These are phyloP conservation scores for Salix viminalis DNA, from an alignment of 345 rosid genomes.

Conservation along the genomic window DNA sequence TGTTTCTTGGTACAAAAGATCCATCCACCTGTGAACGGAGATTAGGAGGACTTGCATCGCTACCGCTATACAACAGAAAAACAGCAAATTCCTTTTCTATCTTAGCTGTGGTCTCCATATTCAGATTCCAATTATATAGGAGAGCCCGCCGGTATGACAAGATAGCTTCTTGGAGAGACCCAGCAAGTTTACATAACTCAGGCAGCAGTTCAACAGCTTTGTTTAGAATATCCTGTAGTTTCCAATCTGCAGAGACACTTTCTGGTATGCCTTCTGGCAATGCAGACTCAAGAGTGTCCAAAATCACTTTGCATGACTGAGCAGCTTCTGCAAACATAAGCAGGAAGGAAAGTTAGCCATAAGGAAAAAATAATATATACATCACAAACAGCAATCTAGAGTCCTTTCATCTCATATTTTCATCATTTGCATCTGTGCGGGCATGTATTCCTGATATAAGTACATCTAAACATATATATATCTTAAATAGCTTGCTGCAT, in stretches of 20 bases:
- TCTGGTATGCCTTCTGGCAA: constrained; percentile 66
- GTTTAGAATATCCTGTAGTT: constrained; percentile 63
- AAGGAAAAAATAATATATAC: not conserved
- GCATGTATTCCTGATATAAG: not conserved
- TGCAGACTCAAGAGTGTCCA: constrained; percentile 74
- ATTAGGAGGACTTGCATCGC: constrained; percentile 74
- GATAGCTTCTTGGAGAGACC: constrained; percentile 50
- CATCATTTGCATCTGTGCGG: not conserved
- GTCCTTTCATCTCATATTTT: not conserved
- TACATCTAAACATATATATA: not conserved
- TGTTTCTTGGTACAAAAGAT: constrained; percentile 68
- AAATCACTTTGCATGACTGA: constrained; percentile 65
- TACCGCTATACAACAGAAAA: constrained; percentile 70
- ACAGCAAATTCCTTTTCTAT: constrained; percentile 68
- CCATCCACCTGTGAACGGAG: constrained; percentile 69
- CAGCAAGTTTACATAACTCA: constrained; percentile 70
- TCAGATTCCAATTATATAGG: constrained; percentile 67
- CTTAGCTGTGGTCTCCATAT: constrained; percentile 50
- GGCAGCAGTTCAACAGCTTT: constrained; percentile 85
- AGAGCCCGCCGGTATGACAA: constrained; percentile 68
- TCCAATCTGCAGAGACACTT: constrained; percentile 51
- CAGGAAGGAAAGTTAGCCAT: constrained; percentile 5
- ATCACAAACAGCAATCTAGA: not conserved
- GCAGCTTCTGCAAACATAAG: constrained; percentile 70
- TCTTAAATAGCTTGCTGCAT: not conserved